phyloP scores from a whole-genome alignment of 768 basidiomycete species.

The Boletus rufocinnamomeus region DNA sequence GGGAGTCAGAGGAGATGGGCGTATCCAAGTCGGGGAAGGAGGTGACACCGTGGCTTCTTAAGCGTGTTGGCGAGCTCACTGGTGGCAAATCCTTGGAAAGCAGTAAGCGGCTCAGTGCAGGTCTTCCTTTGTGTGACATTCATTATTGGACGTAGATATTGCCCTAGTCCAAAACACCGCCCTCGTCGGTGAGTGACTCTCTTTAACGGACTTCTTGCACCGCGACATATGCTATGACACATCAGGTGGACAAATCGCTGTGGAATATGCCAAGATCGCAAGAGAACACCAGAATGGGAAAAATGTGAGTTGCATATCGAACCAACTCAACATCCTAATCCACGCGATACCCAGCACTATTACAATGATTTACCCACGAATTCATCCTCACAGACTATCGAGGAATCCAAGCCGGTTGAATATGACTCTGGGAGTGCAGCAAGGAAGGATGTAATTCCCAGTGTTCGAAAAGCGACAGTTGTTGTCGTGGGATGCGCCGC shows the following conservation, averaged over 20 bases:
- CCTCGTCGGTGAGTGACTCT: constrained; percentile 59
- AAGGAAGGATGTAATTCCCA: background rate
- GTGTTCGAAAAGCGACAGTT: constrained; percentile 45
- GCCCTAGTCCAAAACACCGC: constrained; percentile 91
- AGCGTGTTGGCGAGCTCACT: constrained; percentile 80
- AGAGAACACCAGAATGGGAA: constrained; percentile 19
- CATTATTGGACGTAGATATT: constrained; percentile 55
- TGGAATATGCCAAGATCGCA: constrained; percentile 63
- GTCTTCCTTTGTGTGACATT: background rate
- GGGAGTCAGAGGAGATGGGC: constrained; percentile 80
- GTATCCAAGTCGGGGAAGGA: constrained; percentile 82
- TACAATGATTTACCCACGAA: background rate
- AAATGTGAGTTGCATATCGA: constrained; percentile 17
- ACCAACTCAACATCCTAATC: background rate
- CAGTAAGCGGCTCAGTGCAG: constrained; percentile 46
- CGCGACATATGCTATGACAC: background rate
- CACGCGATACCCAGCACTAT: constrained; percentile 15
- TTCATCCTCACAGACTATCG: background rate
- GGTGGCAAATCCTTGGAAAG: constrained; percentile 70
- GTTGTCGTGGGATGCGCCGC: constrained; percentile 86
- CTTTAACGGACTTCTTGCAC: constrained; percentile 2
- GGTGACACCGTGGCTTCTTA: constrained; percentile 92
- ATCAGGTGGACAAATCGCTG: constrained; percentile 76
- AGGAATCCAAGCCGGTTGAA: background rate
- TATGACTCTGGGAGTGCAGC: background rate